phyloP scores from a whole-genome alignment of 192 early-diverging fungal species.

The Coemansia javaensis region DNA sequence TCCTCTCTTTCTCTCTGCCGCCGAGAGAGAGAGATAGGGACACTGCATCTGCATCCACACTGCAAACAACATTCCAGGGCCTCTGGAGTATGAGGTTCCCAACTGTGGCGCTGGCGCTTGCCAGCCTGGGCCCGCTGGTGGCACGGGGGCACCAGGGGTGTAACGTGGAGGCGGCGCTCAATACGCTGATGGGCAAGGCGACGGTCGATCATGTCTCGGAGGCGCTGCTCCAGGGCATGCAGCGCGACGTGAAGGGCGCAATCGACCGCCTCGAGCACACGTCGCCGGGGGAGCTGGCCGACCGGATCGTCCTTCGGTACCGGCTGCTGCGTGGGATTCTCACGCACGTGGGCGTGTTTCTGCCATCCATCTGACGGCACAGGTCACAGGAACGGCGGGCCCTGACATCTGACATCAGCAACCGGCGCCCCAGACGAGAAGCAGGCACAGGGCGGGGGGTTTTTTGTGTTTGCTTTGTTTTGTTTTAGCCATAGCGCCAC shows the following conservation, averaged over 20 bases:
- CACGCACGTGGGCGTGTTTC: slow-evolving; percentile 10
- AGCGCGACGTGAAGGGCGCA: slow-evolving; percentile 13
- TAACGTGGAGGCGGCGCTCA: slow-evolving; percentile 19
- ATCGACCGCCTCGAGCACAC: slow-evolving; percentile 8
- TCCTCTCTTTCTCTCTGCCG: too few species aligned
- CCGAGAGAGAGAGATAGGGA: too few species aligned
- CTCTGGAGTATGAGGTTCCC: neutral
- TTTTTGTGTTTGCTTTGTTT: too few species aligned
- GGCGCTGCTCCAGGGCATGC: slow-evolving; percentile 13
- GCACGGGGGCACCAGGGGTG: slow-evolving; percentile 24
- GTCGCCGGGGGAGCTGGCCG: slow-evolving; percentile 11
- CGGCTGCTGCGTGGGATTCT: slow-evolving; percentile 19
- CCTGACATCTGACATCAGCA: too few species aligned
- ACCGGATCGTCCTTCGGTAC: slow-evolving; percentile 24
- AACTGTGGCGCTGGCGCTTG: neutral
- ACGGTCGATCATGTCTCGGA: slow-evolving; percentile 26
- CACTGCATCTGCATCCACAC: too few species aligned
- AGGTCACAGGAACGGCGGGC: neutral
- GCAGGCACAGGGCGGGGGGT: too few species aligned
- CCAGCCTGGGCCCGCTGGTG: neutral
- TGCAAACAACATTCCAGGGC: too few species aligned
- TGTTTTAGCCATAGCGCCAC: too few species aligned
- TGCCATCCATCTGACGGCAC: slow-evolving; percentile 9
- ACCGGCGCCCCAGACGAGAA: too few species aligned
- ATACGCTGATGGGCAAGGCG: slow-evolving; percentile 13